These are phyloP conservation scores for Pichia nakasei DNA, from an alignment of 805 yeast genomes.

Conservation along the genomic window DNA sequence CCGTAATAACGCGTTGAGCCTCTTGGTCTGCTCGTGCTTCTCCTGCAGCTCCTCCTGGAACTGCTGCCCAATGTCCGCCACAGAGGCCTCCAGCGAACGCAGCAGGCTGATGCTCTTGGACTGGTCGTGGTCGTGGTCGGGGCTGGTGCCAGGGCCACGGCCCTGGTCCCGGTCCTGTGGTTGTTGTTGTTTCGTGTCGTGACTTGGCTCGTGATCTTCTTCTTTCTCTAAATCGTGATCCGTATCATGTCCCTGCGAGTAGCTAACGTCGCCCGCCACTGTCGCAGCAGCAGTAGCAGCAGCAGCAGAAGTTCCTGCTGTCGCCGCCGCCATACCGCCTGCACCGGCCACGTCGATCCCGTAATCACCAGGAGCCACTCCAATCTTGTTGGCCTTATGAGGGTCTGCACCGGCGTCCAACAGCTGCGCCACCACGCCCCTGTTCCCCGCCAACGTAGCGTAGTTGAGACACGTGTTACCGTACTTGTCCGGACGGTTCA, in stretches of 20 bases:
- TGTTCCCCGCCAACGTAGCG: slow-evolving; percentile 82
- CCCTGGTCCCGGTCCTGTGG: too few species aligned
- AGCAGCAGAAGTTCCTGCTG: too few species aligned
- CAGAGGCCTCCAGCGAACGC: too few species aligned
- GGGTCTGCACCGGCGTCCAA: slow-evolving; percentile 86
- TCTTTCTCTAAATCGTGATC: too few species aligned
- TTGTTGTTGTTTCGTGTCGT: too few species aligned
- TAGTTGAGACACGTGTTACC: slow-evolving; percentile 95
- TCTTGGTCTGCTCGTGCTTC: slow-evolving; percentile 44
- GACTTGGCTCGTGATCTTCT: too few species aligned
- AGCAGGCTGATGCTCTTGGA: too few species aligned
- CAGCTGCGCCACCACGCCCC: slow-evolving; percentile 69
- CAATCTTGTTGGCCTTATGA: slow-evolving; percentile 70
- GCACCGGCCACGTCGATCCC: slow-evolving; percentile 44
- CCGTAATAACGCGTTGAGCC: slow-evolving; percentile 46
- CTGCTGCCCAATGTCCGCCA: slow-evolving; percentile 49
- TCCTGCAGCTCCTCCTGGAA: slow-evolving; percentile 48
- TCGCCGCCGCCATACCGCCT: neutral
- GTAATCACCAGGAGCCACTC: slow-evolving; percentile 79
- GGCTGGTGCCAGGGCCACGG: too few species aligned
- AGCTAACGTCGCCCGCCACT: too few species aligned
- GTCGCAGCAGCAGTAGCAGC: too few species aligned
- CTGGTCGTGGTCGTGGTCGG: too few species aligned
- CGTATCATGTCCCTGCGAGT: too few species aligned
- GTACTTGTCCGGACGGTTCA: slow-evolving; percentile 83